phyloP scores from a whole-genome alignment of 2,329 filamentous ascomycete genomes.

The Claviceps sp. region DNA sequence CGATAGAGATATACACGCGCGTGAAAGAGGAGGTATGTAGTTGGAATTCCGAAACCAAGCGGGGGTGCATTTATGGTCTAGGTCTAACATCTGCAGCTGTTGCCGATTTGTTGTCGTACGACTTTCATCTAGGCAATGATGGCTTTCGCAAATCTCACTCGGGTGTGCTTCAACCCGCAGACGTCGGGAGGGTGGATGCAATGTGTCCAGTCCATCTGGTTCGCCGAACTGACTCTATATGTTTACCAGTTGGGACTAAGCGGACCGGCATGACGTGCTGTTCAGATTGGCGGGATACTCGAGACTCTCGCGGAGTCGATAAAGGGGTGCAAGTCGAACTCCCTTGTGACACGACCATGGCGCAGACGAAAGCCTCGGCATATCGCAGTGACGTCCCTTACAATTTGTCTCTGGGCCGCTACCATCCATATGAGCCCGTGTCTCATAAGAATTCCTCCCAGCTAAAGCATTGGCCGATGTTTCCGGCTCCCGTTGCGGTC shows the following conservation, averaged over 20 bases:
- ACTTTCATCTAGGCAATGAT: background rate
- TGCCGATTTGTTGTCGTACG: conserved; percentile 3
- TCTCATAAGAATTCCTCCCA: background rate
- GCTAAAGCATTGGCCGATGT: background rate
- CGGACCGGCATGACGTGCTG: background rate
- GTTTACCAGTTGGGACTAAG: too few species aligned
- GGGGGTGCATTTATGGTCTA: background rate
- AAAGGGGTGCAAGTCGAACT: background rate
- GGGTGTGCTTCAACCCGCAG: background rate
- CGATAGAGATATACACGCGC: background rate
- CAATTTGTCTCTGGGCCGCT: background rate
- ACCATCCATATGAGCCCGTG: background rate
- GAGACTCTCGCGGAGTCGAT: background rate
- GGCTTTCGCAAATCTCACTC: background rate
- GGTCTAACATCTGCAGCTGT: background rate
- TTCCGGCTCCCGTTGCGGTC: background rate
- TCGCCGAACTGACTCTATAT: too few species aligned
- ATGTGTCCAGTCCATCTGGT: too few species aligned
- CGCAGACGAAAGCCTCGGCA: background rate
- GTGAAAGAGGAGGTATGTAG: background rate
- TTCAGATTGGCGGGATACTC: background rate
- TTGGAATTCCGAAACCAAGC: background rate
- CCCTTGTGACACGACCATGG: background rate
- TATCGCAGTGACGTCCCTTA: background rate
- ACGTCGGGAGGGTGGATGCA: too few species aligned